These are phyloP conservation scores for Nakaseomyces uthaithaninus DNA, from an alignment of 1,139 yeast species.

Conservation along the genomic window DNA sequence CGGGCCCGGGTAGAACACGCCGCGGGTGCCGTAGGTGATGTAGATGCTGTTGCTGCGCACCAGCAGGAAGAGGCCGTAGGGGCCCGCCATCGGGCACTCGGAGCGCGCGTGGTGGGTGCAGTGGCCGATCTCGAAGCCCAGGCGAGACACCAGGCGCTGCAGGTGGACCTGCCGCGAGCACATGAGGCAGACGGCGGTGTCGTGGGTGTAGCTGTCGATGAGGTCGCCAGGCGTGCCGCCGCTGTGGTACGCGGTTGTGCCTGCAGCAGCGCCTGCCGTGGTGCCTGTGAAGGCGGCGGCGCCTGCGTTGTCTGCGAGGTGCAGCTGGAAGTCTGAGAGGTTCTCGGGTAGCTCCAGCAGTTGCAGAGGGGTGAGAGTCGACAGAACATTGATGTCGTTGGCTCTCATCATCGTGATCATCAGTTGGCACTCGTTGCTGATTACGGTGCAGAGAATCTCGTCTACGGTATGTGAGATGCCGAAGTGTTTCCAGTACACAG, in stretches of 20 bases:
- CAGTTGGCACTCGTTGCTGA: not conserved
- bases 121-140: constrained; percentile 49
- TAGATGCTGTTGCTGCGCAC: constrained; percentile 66
- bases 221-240: not conserved
- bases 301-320: constrained; percentile 9
- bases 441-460: not conserved
- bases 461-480: not conserved
- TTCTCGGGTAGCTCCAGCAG: constrained; percentile 57
- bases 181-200: constrained; percentile 81
- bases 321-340: constrained; percentile 56
- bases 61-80: constrained; percentile 68
- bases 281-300: not conserved
- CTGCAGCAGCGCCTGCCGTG: constrained; percentile 14
- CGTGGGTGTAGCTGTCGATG: constrained; percentile 31
- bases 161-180: constrained; percentile 67
- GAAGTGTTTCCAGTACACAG: not conserved
- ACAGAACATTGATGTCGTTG: constrained; percentile 3
- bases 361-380: constrained; percentile 49
- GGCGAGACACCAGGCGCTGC: constrained; percentile 40
- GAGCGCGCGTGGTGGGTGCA: constrained; percentile 57
- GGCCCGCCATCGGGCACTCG: constrained; percentile 50
- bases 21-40: constrained; percentile 54
- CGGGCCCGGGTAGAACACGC: constrained; percentile 80
- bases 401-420: constrained; percentile 1
- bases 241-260: not conserved